Base-by-base conservation (phyloP, 2,329 filamentous ascomycete genomes). In the Torrubiellomyces zombiae region DNA sequence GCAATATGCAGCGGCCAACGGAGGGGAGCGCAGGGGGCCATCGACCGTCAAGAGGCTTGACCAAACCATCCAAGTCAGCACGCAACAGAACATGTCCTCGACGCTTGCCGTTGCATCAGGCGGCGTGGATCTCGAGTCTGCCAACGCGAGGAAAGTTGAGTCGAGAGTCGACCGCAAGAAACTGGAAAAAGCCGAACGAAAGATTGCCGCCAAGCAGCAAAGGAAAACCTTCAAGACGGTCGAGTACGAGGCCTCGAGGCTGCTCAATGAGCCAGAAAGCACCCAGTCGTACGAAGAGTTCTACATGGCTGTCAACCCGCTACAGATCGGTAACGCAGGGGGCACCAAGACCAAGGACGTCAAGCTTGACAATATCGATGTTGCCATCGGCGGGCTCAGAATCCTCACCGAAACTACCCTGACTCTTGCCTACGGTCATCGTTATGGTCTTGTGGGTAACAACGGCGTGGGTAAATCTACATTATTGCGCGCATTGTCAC, bases 381-480 rank as follows among this genome's bases (percentile, higher is more conserved):
- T 98, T 27, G 78, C 82, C 21, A 94, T 98, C 44, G 74, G 80
- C 33, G 86, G 86, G 28, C 65, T 71, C 43, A 75, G 89, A 31
- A 98, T 98, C 36, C 58, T 95, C 38, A 80, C 77, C 21, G 86
- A 98, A 49, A 93, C 86, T 23, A 81, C 72, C 26, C 59, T 98
- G 30, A 94, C 83, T 2, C 63, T 98, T 35, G 76, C 89, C 1
- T 94, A 92, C 50, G 83, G 86, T 26, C 75, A 85, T 46, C 75
- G 89, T 37, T 98, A 98, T 53, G 89, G 89, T 71, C 61, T 98
- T 36, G 89, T 98, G 38, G 89, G 89, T 65, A 80, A 95, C 64
- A 98, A 98, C 68, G 89, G 89, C 82, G 86, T 98, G 36, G 89
- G 80, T 65, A 86, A 89, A 67, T 82, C 82, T 47, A 98, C 89